Evolutionary conservation across 257 asterid species (phyloP).

Genomic region (Solanum neorickii): DNA sequence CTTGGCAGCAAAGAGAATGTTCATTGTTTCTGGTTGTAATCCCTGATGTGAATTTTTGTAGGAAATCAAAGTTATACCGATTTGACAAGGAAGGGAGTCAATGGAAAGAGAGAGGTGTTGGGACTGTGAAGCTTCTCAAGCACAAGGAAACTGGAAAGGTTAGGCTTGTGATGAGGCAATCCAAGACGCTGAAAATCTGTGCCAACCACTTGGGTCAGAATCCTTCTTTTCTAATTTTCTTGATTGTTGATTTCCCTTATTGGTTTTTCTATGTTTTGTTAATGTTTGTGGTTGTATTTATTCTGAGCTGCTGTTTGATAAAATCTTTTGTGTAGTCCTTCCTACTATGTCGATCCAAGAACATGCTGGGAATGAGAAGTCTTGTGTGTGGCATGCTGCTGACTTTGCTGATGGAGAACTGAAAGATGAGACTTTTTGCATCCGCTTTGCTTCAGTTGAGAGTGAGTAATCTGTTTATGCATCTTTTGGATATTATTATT

Average conservation of each 20-base stretch:
- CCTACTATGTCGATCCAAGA: constrained; percentile 61
- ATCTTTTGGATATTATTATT: not conserved
- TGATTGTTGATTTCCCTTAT: not conserved
- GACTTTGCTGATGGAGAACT: constrained; percentile 84
- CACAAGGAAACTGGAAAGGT: constrained; percentile 64
- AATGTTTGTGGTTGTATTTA: not conserved
- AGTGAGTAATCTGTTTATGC: constrained; percentile 33
- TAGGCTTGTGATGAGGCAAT: constrained; percentile 90
- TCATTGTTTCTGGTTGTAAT: not conserved
- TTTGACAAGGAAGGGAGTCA: constrained; percentile 79
- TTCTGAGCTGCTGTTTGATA: not conserved
- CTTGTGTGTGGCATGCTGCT: constrained; percentile 85
- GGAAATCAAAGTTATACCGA: constrained; percentile 86
- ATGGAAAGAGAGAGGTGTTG: constrained; percentile 97
- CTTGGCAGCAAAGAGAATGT: not conserved
- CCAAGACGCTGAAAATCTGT: constrained; percentile 82
- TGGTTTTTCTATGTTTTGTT: not conserved
- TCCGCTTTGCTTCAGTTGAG: constrained; percentile 69
- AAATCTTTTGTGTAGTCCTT: constrained; percentile 25
- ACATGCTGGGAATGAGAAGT: constrained; percentile 76
- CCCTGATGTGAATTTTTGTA: not conserved
- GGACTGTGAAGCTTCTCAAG: constrained; percentile 68
- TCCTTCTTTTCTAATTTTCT: not conserved
- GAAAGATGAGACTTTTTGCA: constrained; percentile 67
- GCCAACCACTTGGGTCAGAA: constrained; percentile 78